Conservation (phyloP, 2,329 filamentous ascomycete genomes). For the Phialophora verrucosa region DNA sequence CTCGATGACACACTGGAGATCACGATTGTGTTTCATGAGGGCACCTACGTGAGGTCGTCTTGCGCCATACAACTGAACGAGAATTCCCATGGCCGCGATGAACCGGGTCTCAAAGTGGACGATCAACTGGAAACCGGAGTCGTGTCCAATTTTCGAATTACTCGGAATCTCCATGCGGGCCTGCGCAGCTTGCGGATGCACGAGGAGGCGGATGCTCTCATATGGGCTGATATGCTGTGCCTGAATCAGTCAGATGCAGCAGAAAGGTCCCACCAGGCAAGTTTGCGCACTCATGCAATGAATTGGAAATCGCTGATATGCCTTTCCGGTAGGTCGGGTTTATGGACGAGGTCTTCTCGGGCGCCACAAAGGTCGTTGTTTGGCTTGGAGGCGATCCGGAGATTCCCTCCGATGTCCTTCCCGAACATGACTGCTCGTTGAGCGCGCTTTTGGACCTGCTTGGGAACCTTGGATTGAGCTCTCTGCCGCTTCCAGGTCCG, state of each 20-base stretch:
- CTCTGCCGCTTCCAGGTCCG: not conserved
- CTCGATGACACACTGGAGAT: slow-evolving; percentile 7
- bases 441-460: not conserved
- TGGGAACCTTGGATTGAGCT: not conserved
- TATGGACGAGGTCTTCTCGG: not conserved
- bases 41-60: not conserved
- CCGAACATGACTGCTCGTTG: not conserved
- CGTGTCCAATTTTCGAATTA: not conserved
- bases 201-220: not conserved
- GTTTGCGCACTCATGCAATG: not conserved
- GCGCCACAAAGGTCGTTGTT: not conserved
- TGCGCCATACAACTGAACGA: not conserved
- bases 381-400: slow-evolving; percentile 4
- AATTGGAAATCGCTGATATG: not conserved
- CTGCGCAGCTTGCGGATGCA: not conserved
- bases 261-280: slow-evolving; percentile 1
- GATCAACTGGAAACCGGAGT: not conserved
- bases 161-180: not conserved
- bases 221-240: slow-evolving; percentile 6
- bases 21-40: slow-evolving; percentile 1
- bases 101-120: not conserved
- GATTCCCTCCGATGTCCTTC: not conserved
- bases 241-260: not conserved
- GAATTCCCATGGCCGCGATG: not conserved
- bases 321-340: not conserved